phyloP scores from a whole-genome alignment of 1,284 basidiomycete genomes.

The Sporisorium graminicola region DNA sequence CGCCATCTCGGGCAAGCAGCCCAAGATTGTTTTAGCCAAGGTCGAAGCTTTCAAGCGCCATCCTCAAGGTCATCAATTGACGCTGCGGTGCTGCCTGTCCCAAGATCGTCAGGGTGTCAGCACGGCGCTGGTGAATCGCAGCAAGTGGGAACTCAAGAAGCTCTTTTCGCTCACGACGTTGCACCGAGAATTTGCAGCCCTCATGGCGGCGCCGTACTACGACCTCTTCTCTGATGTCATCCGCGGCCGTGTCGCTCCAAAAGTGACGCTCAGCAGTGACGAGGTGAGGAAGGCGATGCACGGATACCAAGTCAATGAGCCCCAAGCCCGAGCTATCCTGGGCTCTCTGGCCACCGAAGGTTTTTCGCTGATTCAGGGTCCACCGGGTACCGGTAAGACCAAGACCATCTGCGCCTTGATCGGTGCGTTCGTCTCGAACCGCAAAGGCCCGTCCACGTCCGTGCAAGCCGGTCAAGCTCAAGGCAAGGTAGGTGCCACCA shows the following conservation, averaged over 20 bases:
- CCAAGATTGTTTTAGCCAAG: constrained; percentile 77
- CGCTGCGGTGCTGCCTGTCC: constrained; percentile 71
- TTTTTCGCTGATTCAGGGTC: constrained; percentile 95
- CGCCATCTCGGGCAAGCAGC: constrained; percentile 77
- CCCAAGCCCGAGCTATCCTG: constrained; percentile 90
- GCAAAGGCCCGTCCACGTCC: constrained; percentile 45
- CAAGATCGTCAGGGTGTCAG: constrained; percentile 70
- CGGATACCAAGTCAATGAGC: constrained; percentile 85
- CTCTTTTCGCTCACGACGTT: constrained; percentile 91
- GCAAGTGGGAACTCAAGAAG: constrained; percentile 82
- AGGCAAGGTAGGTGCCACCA: constrained; percentile 58
- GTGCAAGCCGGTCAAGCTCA: constrained; percentile 35
- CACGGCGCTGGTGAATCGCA: constrained; percentile 73
- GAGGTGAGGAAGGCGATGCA: constrained; percentile 76
- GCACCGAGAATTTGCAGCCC: constrained; percentile 89
- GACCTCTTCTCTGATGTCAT: constrained; percentile 81
- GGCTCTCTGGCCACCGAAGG: constrained; percentile 80
- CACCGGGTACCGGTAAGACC: constrained; percentile 98
- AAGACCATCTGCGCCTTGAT: constrained; percentile 97
- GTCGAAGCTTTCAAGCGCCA: constrained; percentile 77
- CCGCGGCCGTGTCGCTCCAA: constrained; percentile 75
- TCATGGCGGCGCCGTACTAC: constrained; percentile 85
- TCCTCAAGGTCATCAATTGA: constrained; percentile 72
- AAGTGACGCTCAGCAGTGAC: constrained; percentile 72
- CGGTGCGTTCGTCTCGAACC: constrained; percentile 79